phyloP scores from a whole-genome alignment of 2,329 filamentous ascomycete genomes.

The Aspergillus quadricinctus region DNA sequence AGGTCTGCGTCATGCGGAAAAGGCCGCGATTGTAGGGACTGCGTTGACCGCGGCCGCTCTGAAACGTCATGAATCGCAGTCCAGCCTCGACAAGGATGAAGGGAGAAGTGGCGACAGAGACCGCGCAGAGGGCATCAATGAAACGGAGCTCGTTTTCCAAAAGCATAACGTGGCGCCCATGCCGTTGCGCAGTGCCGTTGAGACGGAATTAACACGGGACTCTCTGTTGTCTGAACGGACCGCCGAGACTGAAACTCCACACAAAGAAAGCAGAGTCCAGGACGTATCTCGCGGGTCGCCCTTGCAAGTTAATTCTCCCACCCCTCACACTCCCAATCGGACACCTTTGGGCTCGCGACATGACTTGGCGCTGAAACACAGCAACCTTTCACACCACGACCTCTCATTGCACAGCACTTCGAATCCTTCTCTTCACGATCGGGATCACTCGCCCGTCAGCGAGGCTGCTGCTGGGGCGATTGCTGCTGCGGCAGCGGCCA shows the following conservation, averaged over 20 bases:
- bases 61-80: slow-evolving; percentile 61
- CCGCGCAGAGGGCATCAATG: slow-evolving; percentile 46
- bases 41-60: slow-evolving; percentile 60
- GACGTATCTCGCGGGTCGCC: slow-evolving; percentile 60
- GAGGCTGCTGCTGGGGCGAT: slow-evolving; percentile 35
- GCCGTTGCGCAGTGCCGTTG: slow-evolving; percentile 81
- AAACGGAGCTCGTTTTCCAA: slow-evolving; percentile 52
- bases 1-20: slow-evolving; percentile 52
- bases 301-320: slow-evolving; percentile 52
- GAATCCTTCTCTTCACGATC: slow-evolving; percentile 44
- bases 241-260: slow-evolving; percentile 66
- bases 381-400: slow-evolving; percentile 51
- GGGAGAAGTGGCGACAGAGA: slow-evolving; percentile 30
- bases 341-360: slow-evolving; percentile 46
- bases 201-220: slow-evolving; percentile 80
- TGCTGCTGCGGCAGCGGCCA: slow-evolving; percentile 37
- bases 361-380: slow-evolving; percentile 64
- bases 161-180: slow-evolving; percentile 68
- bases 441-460: slow-evolving; percentile 26
- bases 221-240: slow-evolving; percentile 82
- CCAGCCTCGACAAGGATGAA: slow-evolving; percentile 47
- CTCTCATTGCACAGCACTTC: slow-evolving; percentile 43
- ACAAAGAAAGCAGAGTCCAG: slow-evolving; percentile 56
- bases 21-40: slow-evolving; percentile 52
- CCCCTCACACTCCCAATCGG: slow-evolving; percentile 58